Percentiles rank a stretch among this genome's conserved stretches.
These are phyloP conservation scores for Auriscalpium microsporum DNA, from an alignment of 768 basidiomycete species.

Conservation along the genomic window DNA sequence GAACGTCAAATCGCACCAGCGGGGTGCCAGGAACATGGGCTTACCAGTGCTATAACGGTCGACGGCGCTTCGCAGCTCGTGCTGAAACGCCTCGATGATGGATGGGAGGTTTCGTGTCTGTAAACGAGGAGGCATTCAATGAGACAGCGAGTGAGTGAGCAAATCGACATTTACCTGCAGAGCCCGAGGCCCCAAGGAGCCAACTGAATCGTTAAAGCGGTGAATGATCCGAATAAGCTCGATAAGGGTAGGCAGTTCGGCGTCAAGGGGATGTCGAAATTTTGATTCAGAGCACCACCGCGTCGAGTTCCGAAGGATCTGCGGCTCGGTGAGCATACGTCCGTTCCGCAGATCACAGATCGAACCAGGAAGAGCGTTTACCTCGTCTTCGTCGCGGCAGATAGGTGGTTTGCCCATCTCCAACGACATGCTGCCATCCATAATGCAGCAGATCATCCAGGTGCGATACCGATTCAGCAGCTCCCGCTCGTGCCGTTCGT, in stretches of 20 bases:
- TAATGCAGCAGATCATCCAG: conserved; percentile 70
- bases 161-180: not conserved
- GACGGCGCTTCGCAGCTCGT: not conserved
- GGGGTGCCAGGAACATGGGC: not conserved
- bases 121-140: not conserved
- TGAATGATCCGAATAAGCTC: conserved; percentile 25
- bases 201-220: conserved; percentile 17
- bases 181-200: not conserved
- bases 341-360: conserved; percentile 22
- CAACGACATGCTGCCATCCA: conserved; percentile 67
- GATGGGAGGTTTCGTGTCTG: not conserved
- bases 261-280: conserved; percentile 21
- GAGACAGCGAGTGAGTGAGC: not conserved
- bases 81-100: not conserved
- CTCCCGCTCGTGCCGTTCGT: conserved; percentile 55
- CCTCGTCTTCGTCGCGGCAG: conserved; percentile 51
- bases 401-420: conserved; percentile 70
- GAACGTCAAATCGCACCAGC: not conserved
- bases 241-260: conserved; percentile 21
- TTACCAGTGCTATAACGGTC: not conserved
- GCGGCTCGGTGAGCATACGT: conserved; percentile 25
- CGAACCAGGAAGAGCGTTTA: conserved; percentile 32
- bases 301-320: conserved; percentile 22
- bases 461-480: conserved; percentile 61
- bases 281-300: conserved; percentile 19